Evolutionary conservation across 306 rosid species (phyloP).

Genomic region (Albizia julibrissin): DNA sequence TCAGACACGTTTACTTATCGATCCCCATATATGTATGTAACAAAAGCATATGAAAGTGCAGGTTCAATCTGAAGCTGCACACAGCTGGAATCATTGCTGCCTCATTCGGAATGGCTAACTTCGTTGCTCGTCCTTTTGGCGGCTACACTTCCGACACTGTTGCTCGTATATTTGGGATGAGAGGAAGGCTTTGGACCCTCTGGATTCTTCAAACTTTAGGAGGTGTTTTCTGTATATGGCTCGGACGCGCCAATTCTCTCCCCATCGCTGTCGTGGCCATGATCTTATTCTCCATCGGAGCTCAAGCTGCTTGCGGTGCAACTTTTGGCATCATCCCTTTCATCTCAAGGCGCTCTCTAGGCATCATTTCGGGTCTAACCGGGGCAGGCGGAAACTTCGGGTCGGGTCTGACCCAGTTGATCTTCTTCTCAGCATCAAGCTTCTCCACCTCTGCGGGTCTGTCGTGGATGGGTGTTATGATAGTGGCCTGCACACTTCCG

Average conservation of each 20-base stretch:
- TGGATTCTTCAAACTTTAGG: slow-evolving; percentile 85
- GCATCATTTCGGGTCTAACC: slow-evolving; percentile 73
- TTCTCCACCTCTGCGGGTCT: slow-evolving; percentile 62
- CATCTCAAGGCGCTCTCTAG: slow-evolving; percentile 77
- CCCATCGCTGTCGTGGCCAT: slow-evolving; percentile 63
- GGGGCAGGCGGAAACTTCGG: slow-evolving; percentile 96
- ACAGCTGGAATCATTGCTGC: slow-evolving; percentile 89
- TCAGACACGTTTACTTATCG: background rate
- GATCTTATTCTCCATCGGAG: slow-evolving; percentile 90
- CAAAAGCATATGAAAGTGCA: background rate
- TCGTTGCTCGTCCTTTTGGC: slow-evolving; percentile 81
- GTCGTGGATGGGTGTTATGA: slow-evolving; percentile 77
- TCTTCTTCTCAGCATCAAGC: slow-evolving; percentile 62
- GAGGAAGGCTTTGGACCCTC: slow-evolving; percentile 78
- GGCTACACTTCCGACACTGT: slow-evolving; percentile 67
- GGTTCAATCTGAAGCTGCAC: slow-evolving; percentile 74
- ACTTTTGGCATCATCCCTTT: slow-evolving; percentile 85
- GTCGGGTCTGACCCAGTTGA: slow-evolving; percentile 73
- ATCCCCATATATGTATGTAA: background rate
- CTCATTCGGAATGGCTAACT: slow-evolving; percentile 88
- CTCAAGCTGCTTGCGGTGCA: slow-evolving; percentile 95
- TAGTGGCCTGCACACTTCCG: slow-evolving; percentile 72
- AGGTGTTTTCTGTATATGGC: slow-evolving; percentile 85
- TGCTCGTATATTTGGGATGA: slow-evolving; percentile 75
- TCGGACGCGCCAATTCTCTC: slow-evolving; percentile 70